These are phyloP conservation scores for Solanum phureja DNA, from an alignment of 257 asterid genomes.

Conservation along the genomic window DNA sequence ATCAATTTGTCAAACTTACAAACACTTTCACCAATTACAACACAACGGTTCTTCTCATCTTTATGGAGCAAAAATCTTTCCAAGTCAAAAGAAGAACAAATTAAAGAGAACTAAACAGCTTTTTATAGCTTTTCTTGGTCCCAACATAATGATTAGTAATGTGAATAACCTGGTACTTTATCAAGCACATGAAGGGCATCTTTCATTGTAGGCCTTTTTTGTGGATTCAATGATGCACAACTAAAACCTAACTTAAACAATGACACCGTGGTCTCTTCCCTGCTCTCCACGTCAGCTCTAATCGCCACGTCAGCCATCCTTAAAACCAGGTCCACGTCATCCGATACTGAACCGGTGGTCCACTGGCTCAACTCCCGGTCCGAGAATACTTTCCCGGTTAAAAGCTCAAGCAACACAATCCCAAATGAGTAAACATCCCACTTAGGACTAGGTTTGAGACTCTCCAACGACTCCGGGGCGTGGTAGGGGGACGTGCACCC, in stretches of 20 bases:
- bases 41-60: conserved; percentile 24
- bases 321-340: conserved; percentile 38
- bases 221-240: conserved; percentile 81
- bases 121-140: conserved; percentile 10
- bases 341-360: conserved; percentile 26
- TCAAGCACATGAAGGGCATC: conserved; percentile 66
- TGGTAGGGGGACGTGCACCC: conserved; percentile 81
- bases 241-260: conserved; percentile 76
- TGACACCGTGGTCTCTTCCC: conserved; percentile 52
- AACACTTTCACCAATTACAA: conserved; percentile 22
- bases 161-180: conserved; percentile 27
- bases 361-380: conserved; percentile 66
- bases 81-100: conserved; percentile 36
- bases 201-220: conserved; percentile 83
- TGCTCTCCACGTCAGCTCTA: conserved; percentile 48
- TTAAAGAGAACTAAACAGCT: conserved; percentile 9
- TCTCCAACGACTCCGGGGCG: conserved; percentile 83
- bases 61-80: conserved; percentile 17
- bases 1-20: conserved; percentile 18
- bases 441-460: conserved; percentile 53
- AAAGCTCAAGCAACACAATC: conserved; percentile 56
- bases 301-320: conserved; percentile 63
- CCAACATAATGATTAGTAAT: conserved; percentile 13
- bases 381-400: conserved; percentile 75
- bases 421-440: conserved; percentile 98